Conservation (phyloP, 1,139 yeast species). For the Lodderomyces pseudojiufengensis region DNA sequence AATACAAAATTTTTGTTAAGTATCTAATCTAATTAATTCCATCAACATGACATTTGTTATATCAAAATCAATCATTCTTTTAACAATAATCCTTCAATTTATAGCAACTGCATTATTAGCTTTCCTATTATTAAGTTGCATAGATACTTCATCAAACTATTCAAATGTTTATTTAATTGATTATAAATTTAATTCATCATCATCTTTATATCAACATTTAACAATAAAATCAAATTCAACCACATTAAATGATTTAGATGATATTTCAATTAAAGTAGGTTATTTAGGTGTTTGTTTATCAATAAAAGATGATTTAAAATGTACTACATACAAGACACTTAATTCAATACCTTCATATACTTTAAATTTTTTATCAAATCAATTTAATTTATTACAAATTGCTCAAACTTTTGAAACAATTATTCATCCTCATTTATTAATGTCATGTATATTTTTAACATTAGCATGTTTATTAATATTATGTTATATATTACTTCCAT, state of each 20-base stretch:
- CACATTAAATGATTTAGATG: conserved; percentile 17
- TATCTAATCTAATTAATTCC: too few relatives aligned
- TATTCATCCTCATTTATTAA: conserved; percentile 53
- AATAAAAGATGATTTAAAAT: conserved; percentile 23
- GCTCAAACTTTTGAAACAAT: conserved; percentile 41
- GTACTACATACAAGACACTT: conserved; percentile 29
- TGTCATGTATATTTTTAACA: conserved; percentile 45
- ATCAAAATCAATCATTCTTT: conserved; percentile 10
- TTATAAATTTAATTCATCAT: conserved; percentile 40
- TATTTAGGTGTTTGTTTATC: conserved; percentile 50
- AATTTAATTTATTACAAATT: conserved; percentile 38
- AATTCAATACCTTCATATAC: conserved; percentile 15
- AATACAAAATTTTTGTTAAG: too few relatives aligned
- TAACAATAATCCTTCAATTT: conserved; percentile 25
- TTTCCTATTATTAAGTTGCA: conserved; percentile 53
- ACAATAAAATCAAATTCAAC: conserved; percentile 2
- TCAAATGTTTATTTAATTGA: conserved; percentile 45
- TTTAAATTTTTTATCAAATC: conserved; percentile 12
- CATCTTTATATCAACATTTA: conserved; percentile 9
- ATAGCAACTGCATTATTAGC: conserved; percentile 41
- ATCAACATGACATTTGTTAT: conserved; percentile 5
- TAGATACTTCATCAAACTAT: conserved; percentile 35
- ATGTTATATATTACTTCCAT: conserved; percentile 46
- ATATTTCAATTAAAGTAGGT: conserved; percentile 44
- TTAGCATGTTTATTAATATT: conserved; percentile 37